A percentile compares a stretch with the other conserved stretches of the same genome.
These are phyloP conservation scores for Sphaerostilbella broomeana DNA, from an alignment of 2,329 filamentous ascomycete genomes.

Conservation along the genomic window DNA sequence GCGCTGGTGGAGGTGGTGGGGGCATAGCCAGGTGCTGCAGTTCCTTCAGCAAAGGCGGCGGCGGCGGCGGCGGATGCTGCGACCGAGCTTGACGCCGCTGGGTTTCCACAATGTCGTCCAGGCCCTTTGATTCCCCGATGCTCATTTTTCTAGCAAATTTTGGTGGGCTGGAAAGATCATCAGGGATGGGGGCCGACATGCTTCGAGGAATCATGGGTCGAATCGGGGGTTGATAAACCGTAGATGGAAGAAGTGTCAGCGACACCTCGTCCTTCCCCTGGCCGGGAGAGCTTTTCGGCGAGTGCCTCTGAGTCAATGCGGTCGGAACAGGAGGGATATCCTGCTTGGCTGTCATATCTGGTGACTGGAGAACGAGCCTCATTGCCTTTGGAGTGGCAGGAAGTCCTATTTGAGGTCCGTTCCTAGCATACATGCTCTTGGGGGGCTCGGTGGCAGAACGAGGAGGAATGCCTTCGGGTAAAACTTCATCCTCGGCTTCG, in stretches of 20 bases:
- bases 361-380: conserved; percentile 65
- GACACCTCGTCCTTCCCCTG: conserved; percentile 24
- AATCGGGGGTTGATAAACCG: conserved; percentile 52
- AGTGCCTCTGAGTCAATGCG: conserved; percentile 38
- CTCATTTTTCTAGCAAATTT: conserved; percentile 31
- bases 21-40: conserved; percentile 55
- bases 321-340: conserved; percentile 49
- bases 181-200: conserved; percentile 52
- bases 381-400: conserved; percentile 88
- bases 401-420: conserved; percentile 61
- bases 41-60: conserved; percentile 52
- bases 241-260: conserved; percentile 50
- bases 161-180: conserved; percentile 26
- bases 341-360: conserved; percentile 28
- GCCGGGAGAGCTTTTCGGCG: conserved; percentile 33
- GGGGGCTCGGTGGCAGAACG: conserved; percentile 62
- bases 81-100: conserved; percentile 44
- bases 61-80: conserved; percentile 42
- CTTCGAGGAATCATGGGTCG: conserved; percentile 48
- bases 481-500: conserved; percentile 37
- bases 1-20: conserved; percentile 56
- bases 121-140: conserved; percentile 35
- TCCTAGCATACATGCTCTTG: conserved; percentile 43
- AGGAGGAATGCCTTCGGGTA: conserved; percentile 39
- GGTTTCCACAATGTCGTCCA: conserved; percentile 39